Conservation (phyloP, 2,329 filamentous ascomycete species). For the Clarireedia hainanense region DNA sequence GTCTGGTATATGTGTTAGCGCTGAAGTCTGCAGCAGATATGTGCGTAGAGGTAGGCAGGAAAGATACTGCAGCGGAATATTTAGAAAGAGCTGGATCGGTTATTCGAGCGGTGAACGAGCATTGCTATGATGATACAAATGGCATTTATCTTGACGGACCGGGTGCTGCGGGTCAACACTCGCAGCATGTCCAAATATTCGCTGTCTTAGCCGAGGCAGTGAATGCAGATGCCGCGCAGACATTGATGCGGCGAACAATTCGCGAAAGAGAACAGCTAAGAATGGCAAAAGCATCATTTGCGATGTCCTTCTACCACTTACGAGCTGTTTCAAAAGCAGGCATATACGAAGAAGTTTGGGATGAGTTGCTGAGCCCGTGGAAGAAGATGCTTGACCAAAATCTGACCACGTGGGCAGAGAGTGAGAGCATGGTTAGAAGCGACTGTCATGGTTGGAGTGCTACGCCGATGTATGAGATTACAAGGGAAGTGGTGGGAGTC, state of each 20-base stretch:
- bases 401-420: conserved; percentile 1
- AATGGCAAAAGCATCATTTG: neutral
- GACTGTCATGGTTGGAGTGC: conserved; percentile 2
- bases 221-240: neutral
- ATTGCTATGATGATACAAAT: neutral
- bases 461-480: neutral
- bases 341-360: neutral
- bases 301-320: neutral
- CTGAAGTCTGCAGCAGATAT: neutral
- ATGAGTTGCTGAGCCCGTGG: neutral
- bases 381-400: neutral
- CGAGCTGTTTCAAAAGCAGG: neutral
- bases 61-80: neutral
- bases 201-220: neutral
- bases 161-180: neutral
- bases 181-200: neutral
- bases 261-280: neutral
- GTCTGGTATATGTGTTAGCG: neutral
- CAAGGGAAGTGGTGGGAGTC: neutral
- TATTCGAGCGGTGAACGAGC: neutral
- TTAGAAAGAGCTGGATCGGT: neutral
- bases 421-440: conserved; percentile 1
- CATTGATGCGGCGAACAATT: neutral
- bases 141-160: neutral
- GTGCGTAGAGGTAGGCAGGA: neutral